Conservation (phyloP, 129 eudicot species). For the Artemisia tridentata region DNA sequence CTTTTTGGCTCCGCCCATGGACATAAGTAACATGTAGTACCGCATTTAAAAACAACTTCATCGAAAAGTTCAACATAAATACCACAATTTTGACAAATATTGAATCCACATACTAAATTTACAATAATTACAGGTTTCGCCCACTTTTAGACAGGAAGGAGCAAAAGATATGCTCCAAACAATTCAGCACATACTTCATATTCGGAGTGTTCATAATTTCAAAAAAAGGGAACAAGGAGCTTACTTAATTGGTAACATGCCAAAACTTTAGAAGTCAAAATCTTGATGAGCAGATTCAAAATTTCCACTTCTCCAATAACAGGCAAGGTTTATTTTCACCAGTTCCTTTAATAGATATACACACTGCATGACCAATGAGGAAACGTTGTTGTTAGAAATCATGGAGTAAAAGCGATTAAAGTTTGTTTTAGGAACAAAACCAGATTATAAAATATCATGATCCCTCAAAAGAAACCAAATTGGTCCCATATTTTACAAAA, state of each 20-base stretch:
- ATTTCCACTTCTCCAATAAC: conserved; percentile 22
- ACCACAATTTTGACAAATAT: no score
- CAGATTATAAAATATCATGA: neutral
- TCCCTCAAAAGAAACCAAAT: neutral
- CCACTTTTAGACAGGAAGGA: neutral
- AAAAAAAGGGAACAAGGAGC: conserved; percentile 5
- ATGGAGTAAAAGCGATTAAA: neutral
- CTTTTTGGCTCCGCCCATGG: no score
- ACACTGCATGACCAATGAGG: conserved; percentile 24
- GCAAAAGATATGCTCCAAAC: neutral
- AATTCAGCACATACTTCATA: neutral
- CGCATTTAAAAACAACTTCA: no score
- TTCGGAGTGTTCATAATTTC: conserved; percentile 15
- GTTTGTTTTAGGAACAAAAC: neutral
- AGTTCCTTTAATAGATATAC: conserved; percentile 13
- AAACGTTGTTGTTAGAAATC: neutral
- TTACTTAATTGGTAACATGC: conserved; percentile 23
- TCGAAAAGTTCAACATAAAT: no score
- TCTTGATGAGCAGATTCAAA: conserved; percentile 22
- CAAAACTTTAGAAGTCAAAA: conserved; percentile 25
- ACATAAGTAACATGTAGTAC: no score
- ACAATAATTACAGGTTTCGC: conserved; percentile 19
- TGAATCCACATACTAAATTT: no score
- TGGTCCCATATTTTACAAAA: neutral
- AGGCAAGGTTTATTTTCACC: conserved; percentile 30